phyloP scores from a whole-genome alignment of 169 alveolate species.

The Besnoitia besnoiti region DNA sequence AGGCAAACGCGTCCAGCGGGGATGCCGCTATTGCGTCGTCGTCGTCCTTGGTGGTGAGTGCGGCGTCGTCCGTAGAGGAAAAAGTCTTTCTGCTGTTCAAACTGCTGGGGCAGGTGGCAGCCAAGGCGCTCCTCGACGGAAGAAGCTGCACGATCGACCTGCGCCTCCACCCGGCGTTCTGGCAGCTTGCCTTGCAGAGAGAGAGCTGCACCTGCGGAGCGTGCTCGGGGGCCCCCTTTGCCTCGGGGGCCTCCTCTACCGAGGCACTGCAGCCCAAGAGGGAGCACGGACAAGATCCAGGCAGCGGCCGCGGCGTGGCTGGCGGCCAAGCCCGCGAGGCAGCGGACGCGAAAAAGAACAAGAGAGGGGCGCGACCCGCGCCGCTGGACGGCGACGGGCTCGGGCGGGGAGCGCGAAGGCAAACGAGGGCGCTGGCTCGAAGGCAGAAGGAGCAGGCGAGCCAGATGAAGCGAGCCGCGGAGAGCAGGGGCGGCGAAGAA shows the following conservation, averaged over 20 bases:
- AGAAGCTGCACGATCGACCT: conserved; percentile 67
- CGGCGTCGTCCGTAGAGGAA: conserved; percentile 4
- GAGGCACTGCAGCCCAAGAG: neutral
- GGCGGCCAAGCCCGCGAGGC: neutral
- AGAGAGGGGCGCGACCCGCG: neutral
- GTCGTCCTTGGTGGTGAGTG: neutral
- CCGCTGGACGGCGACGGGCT: no score
- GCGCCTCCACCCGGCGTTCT: conserved; percentile 69
- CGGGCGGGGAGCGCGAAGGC: neutral
- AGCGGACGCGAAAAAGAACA: neutral
- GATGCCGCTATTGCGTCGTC: no score
- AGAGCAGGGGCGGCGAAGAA: conserved; percentile 3
- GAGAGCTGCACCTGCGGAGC: conserved; percentile 38
- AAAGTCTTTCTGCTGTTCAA: conserved; percentile 56
- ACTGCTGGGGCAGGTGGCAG: conserved; percentile 69
- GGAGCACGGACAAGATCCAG: neutral
- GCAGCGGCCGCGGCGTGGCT: neutral
- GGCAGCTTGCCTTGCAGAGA: conserved; percentile 52
- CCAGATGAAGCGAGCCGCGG: neutral
- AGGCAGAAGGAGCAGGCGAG: conserved; percentile 5
- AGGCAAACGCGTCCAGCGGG: no score
- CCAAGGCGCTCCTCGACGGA: conserved; percentile 65
- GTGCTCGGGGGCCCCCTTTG: conserved; percentile 7
- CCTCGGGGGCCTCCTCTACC: neutral
- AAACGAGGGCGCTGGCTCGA: neutral